Percentiles rank a stretch among this genome's conserved stretches.
These are phyloP conservation scores for Aspergillus indologenus DNA, from an alignment of 495 filamentous ascomycete species.

Conservation along the genomic window DNA sequence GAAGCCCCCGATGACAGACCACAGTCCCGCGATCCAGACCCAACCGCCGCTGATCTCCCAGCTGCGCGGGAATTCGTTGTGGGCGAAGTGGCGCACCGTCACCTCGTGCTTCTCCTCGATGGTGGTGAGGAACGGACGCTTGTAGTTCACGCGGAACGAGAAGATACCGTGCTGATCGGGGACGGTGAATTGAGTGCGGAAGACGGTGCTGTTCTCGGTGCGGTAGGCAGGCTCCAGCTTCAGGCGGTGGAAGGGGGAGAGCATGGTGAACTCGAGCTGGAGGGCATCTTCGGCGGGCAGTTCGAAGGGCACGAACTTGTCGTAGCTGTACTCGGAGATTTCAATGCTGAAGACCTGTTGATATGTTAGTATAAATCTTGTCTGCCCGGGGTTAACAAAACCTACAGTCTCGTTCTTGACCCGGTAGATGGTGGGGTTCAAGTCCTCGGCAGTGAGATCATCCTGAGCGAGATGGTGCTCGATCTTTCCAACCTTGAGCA, in stretches of 20 bases:
- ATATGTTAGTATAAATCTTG: slow-evolving; percentile 23
- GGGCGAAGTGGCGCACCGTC: slow-evolving; percentile 90
- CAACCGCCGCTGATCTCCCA: slow-evolving; percentile 87
- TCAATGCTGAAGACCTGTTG: slow-evolving; percentile 80
- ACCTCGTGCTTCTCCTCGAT: slow-evolving; percentile 94
- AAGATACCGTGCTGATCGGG: slow-evolving; percentile 99
- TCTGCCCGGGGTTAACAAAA: slow-evolving; percentile 17
- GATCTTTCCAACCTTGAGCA: slow-evolving; percentile 79
- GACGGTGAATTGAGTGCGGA: slow-evolving; percentile 69
- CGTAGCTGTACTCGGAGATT: slow-evolving; percentile 74
- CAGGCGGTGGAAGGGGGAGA: slow-evolving; percentile 96
- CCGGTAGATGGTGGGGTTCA: slow-evolving; percentile 88
- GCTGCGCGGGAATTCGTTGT: slow-evolving; percentile 92
- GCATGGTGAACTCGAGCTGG: slow-evolving; percentile 97
- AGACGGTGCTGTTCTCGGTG: slow-evolving; percentile 69
- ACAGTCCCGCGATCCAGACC: slow-evolving; percentile 93
- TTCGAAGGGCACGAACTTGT: slow-evolving; percentile 69
- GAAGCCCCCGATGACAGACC: slow-evolving; percentile 78
- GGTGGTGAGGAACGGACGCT: slow-evolving; percentile 83
- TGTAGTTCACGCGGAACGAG: slow-evolving; percentile 94
- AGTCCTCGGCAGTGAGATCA: slow-evolving; percentile 37
- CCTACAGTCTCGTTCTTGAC: slow-evolving; percentile 96
- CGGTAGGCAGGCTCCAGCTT: slow-evolving; percentile 56
- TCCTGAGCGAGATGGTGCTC: slow-evolving; percentile 67
- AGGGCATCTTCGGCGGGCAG: slow-evolving; percentile 65